Percentiles rank a stretch among this genome's conserved stretches.
phyloP scores from a whole-genome alignment of 2,329 filamentous ascomycete species.

The Clonostachys rhizophaga region DNA sequence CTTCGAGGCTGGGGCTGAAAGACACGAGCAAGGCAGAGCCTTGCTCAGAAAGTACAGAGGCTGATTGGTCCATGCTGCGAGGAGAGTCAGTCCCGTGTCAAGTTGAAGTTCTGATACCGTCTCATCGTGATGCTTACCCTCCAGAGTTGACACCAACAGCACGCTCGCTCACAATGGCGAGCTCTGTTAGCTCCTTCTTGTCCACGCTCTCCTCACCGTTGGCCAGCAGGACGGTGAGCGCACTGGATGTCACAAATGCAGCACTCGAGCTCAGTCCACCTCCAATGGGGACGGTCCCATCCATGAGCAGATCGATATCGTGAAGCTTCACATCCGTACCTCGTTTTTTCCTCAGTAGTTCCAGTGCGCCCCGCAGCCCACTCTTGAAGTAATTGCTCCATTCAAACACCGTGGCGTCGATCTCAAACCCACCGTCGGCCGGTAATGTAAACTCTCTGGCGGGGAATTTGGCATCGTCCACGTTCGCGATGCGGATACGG shows the following conservation, averaged over 20 bases:
- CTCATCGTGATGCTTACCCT: conserved; percentile 51
- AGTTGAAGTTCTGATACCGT: neutral
- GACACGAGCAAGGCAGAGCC: conserved; percentile 86
- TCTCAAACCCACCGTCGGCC: conserved; percentile 58
- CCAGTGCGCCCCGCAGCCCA: conserved; percentile 76
- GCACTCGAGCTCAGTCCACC: conserved; percentile 92
- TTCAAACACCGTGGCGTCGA: conserved; percentile 81
- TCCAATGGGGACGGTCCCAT: conserved; percentile 87
- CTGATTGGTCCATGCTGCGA: conserved; percentile 88
- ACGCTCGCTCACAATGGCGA: conserved; percentile 91
- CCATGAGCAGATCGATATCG: conserved; percentile 83
- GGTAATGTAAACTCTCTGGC: conserved; percentile 70
- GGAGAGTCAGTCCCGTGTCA: conserved; percentile 12
- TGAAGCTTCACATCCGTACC: conserved; percentile 48
- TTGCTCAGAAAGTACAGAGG: conserved; percentile 86
- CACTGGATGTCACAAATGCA: conserved; percentile 86
- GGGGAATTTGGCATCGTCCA: conserved; percentile 71
- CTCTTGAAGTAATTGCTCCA: conserved; percentile 99
- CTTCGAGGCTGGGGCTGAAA: conserved; percentile 76
- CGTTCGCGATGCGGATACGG: conserved; percentile 74
- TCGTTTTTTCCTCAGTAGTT: conserved; percentile 66
- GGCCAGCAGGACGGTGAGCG: conserved; percentile 80
- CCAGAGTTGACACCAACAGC: conserved; percentile 95
- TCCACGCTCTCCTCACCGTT: conserved; percentile 76
- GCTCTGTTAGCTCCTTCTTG: conserved; percentile 87